phyloP scores from a whole-genome alignment of 2,329 filamentous ascomycete genomes.

The Alternaria consortialis region DNA sequence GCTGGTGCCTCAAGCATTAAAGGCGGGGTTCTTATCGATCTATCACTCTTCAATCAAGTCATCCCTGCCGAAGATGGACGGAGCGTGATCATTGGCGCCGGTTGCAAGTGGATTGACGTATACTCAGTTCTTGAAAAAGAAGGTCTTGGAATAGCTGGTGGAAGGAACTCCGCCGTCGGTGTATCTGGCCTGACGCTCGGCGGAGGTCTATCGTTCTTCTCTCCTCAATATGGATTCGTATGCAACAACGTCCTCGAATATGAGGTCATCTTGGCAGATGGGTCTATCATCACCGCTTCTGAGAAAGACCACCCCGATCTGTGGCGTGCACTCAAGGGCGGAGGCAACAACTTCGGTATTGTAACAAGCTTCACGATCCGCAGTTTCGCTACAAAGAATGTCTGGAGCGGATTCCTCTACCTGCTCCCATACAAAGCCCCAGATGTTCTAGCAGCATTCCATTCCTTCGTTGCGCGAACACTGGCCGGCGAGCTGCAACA shows the following conservation, averaged over 20 bases:
- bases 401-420: conserved; percentile 50
- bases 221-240: conserved; percentile 39
- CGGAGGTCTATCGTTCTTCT: conserved; percentile 50
- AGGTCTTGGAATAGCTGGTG: conserved; percentile 31
- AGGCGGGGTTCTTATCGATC: conserved; percentile 29
- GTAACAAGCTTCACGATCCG: conserved; percentile 42
- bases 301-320: conserved; percentile 34
- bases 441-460: conserved; percentile 17
- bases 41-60: conserved; percentile 27
- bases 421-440: conserved; percentile 18
- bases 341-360: conserved; percentile 50
- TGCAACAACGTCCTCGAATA: conserved; percentile 47
- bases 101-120: conserved; percentile 31
- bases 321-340: conserved; percentile 48
- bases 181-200: conserved; percentile 46
- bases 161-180: conserved; percentile 38
- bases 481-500: conserved; percentile 8
- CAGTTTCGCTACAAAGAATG: conserved; percentile 21
- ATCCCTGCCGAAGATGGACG: conserved; percentile 5
- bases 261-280: conserved; percentile 51
- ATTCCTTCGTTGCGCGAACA: conserved; percentile 18
- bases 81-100: conserved; percentile 27
- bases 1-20: conserved; percentile 32
- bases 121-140: conserved; percentile 25
- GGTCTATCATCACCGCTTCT: conserved; percentile 43